A percentile compares a stretch with the other conserved stretches of the same genome.
Evolutionary conservation across 345 rosid species (phyloP).

Genomic region (Xanthoceras sorbifolium): DNA sequence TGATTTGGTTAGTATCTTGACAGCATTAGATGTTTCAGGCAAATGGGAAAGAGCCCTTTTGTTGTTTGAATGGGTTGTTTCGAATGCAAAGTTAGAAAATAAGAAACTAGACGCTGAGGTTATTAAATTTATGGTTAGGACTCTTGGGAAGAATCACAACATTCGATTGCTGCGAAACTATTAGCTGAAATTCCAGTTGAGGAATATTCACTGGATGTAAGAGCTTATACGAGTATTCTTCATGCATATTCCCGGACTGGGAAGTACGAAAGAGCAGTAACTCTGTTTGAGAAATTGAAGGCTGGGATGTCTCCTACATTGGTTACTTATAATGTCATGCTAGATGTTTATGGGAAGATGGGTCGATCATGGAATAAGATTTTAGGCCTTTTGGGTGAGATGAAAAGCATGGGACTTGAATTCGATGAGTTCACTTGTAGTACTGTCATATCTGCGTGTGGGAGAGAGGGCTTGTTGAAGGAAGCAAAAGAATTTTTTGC

Average conservation of each 20-base stretch:
- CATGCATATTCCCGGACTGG: constrained; percentile 65
- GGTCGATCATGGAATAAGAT: constrained; percentile 79
- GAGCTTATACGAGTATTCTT: constrained; percentile 76
- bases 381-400: constrained; percentile 63
- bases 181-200: constrained; percentile 65
- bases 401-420: constrained; percentile 55
- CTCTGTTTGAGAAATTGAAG: constrained; percentile 67
- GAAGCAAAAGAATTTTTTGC: constrained; percentile 76
- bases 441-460: constrained; percentile 86
- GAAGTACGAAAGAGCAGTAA: constrained; percentile 58
- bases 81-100: constrained; percentile 28
- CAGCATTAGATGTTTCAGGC: constrained; percentile 62
- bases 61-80: constrained; percentile 70
- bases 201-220: constrained; percentile 61
- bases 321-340: constrained; percentile 91
- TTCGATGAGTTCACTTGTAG: constrained; percentile 92
- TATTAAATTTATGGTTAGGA: constrained; percentile 60
- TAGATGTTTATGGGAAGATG: constrained; percentile 86
- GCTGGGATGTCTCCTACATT: constrained; percentile 70
- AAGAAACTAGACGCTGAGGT: constrained; percentile 53
- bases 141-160: constrained; percentile 79
- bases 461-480: constrained; percentile 73
- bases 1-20: constrained; percentile 67
- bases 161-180: constrained; percentile 64
- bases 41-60: constrained; percentile 71